Evolutionary conservation across 1,284 basidiomycete species (phyloP).

Genomic region (Athelia psychrophila): DNA sequence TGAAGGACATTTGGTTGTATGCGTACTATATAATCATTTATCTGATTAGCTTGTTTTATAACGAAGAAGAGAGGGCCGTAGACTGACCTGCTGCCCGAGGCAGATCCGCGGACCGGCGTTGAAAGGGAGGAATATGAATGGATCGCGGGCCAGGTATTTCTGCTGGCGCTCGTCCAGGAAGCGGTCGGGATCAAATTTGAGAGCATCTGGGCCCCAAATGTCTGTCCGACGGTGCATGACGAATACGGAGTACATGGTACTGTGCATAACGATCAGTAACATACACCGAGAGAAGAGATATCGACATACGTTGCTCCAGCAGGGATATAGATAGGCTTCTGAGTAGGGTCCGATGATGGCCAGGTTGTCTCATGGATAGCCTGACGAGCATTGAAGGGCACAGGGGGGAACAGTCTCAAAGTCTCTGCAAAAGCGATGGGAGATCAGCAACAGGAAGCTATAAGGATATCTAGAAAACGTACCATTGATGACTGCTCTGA

Average conservation of each 20-base stretch:
- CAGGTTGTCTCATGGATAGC: constrained; percentile 19
- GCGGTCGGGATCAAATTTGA: constrained; percentile 44
- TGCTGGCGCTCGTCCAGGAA: constrained; percentile 36
- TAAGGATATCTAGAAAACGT: not conserved
- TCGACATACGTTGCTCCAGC: constrained; percentile 29
- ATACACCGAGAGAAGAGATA: not conserved
- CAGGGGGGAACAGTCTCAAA: constrained; percentile 58
- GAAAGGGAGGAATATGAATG: constrained; percentile 35
- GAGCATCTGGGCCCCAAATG: constrained; percentile 40
- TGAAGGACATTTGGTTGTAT: constrained; percentile 41
- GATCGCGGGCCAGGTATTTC: constrained; percentile 33
- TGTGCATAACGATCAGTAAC: constrained; percentile 14
- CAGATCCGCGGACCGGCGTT: constrained; percentile 28
- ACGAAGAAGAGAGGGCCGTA: constrained; percentile 15
- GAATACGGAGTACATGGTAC: constrained; percentile 30
- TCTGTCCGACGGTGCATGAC: constrained; percentile 38
- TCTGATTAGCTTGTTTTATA: constrained; percentile 24
- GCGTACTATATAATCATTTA: constrained; percentile 38
- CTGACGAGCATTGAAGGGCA: constrained; percentile 47
- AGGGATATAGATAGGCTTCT: constrained; percentile 27
- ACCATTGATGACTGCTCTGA: constrained; percentile 29
- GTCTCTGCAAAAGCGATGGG: constrained; percentile 47
- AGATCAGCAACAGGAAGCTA: not conserved
- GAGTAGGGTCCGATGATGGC: constrained; percentile 9
- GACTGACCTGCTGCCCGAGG: constrained; percentile 21